Base-by-base conservation (phyloP, 2,329 filamentous ascomycete genomes). In the Tolypocladium endophyticum region DNA sequence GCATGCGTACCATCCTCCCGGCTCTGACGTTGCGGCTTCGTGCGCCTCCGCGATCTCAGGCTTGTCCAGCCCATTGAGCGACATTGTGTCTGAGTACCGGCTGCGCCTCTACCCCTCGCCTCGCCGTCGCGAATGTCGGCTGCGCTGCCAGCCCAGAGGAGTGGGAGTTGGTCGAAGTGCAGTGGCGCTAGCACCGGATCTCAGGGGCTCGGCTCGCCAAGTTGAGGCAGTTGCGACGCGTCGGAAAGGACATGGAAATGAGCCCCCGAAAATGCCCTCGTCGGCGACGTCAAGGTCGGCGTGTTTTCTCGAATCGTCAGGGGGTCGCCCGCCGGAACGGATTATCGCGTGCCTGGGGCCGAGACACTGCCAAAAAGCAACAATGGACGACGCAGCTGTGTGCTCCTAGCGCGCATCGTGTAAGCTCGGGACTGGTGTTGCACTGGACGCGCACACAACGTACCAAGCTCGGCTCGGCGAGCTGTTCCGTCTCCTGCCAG, bases 11-110 rank as follows among this genome's bases (percentile, higher is more conserved):
- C 94, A 99, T 87, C 92, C 92, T 78, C 92, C 92, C 61, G 90
- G 85, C 76, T 97, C 94, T 61, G 84, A 83, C 67, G 87, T 79
- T 60, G 90, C 89, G 68, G 84, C 79, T 71, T 92, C 88, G 76
- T 96, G 87, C 69, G 92, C 92, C 77, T 95, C 90, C 76, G 87
- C 84, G 76, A 99, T 83, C 71, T 85, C 83, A 67, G 83, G 79
- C 77, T 86, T 83, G 78, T 97, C 92, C 76, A 97, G 82, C 65
- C 94, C 94, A 86, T 96, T 96, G 76, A 97, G 82, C 80, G 93
- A 97, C 93, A 97, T 97, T 62, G 59, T 66, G 73, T 72, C 52
- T 28, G 56, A 18, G 3, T 28, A 20, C 8, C 36, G 12, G 53
- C 66, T 62, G 55, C 38, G 36, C 50, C 53, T 53, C 60, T 54